Evolutionary conservation across 2,329 filamentous ascomycete species (phyloP), one percentile per base, ranked within the genome.

Genomic region (Rhynchosporium secalis): DNA sequence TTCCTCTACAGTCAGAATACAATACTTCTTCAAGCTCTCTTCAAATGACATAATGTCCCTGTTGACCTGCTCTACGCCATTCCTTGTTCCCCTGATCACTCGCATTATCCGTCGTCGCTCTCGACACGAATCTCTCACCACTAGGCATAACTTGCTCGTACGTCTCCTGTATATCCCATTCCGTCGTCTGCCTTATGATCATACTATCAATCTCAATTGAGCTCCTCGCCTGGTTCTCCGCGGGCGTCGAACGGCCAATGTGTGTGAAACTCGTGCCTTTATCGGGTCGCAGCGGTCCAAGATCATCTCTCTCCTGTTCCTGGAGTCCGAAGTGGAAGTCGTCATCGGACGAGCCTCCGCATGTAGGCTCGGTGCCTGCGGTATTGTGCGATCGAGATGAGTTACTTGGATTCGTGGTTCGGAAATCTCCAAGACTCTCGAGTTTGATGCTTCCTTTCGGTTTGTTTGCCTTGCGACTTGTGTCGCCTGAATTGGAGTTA

Each of bases 131-230:
- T 20, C 28, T 52, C 29, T 33, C 43, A 9, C 46, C 48, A 2
- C 38, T 20, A 5, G 48, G 33, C 41, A 26, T 40, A 10, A 26
- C 29, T 2, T 38, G 33, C 48, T 54, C 57, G 46, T 60, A 60
- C 10, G 57, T 54, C 46, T 65, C 62, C 31, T 61, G 56, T 13
- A 66, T 60, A 26, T 65, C 60, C 64, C 66, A 68, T 33, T 65
- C 65, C 4, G 59, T 65, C 1, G 61, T 66, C 12, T 56, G 59
- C 58, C 58, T 61, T 9, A 68, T 68, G 15, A 66, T 66, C 66
- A 65, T 65, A 29, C 62, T 59, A 15, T 65, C 62, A 33, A 62
- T 65, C 28, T 62, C 62, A 38, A 62, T 54, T 2, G 65, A 62
- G 41, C 62, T 65, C 31, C 62, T 59, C 29, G 62, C 59, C 9